Percentiles rank a stretch among this genome's conserved stretches.
Conservation (phyloP, 371 early-diverging fungal species). For the Mortierella sp. region DNA sequence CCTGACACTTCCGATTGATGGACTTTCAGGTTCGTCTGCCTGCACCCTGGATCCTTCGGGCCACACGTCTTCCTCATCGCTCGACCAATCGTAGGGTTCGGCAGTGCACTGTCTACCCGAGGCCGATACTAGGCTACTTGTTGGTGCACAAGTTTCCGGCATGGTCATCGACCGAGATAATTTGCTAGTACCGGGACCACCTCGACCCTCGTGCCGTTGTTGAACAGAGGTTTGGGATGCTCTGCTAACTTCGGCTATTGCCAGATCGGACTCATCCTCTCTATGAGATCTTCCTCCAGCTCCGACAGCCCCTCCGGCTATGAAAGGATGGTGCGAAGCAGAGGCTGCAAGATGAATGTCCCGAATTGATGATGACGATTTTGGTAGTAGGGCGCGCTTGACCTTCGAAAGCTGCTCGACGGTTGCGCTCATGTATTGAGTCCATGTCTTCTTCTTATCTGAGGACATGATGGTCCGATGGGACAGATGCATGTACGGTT, state of each 20-base stretch:
- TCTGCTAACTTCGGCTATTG: background rate
- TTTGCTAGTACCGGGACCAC: background rate
- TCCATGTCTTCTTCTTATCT: conserved; percentile 39
- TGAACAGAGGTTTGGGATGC: background rate
- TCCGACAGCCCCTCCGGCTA: background rate
- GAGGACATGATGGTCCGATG: conserved; percentile 5
- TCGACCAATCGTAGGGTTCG: conserved; percentile 16
- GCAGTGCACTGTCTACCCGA: background rate
- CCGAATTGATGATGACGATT: conserved; percentile 14
- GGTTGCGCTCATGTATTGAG: conserved; percentile 42
- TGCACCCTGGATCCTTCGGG: conserved; percentile 1
- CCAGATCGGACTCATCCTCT: background rate
- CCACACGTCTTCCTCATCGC: conserved; percentile 16
- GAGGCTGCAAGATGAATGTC: conserved; percentile 18
- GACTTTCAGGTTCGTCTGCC: background rate
- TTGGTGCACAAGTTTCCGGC: background rate
- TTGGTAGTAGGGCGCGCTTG: conserved; percentile 33
- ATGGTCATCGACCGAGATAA: conserved; percentile 2
- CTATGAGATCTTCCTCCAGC: background rate
- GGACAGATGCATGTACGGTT: conserved; percentile 30
- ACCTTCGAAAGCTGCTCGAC: conserved; percentile 42
- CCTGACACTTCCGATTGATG: background rate
- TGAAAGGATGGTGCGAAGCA: conserved; percentile 8
- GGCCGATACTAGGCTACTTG: conserved; percentile 11
- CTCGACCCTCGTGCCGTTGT: conserved; percentile 13